These are phyloP conservation scores for Hypomyces perniciosus DNA, from an alignment of 2,329 filamentous ascomycete species.

Conservation along the genomic window DNA sequence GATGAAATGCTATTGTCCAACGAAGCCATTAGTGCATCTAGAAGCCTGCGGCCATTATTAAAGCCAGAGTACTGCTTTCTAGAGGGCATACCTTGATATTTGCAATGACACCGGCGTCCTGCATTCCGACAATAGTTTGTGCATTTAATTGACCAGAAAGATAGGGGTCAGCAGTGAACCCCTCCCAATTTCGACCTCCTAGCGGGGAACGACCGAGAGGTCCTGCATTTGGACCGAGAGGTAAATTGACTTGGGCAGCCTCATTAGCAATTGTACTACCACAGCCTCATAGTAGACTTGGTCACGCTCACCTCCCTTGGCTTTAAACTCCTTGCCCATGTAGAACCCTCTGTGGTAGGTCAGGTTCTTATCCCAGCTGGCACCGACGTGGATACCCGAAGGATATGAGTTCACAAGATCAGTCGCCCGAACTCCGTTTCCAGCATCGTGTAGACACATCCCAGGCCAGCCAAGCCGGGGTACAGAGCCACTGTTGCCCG, in stretches of 20 bases:
- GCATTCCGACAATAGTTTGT: slow-evolving; percentile 69
- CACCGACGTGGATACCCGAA: slow-evolving; percentile 42
- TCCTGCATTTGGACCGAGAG: slow-evolving; percentile 65
- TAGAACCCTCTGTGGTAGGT: slow-evolving; percentile 44
- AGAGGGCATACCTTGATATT: slow-evolving; percentile 50
- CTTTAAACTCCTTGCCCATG: slow-evolving; percentile 53
- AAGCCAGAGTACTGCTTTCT: neutral
- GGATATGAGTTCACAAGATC: slow-evolving; percentile 45
- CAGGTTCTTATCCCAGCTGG: slow-evolving; percentile 49
- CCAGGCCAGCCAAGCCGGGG: slow-evolving; percentile 41
- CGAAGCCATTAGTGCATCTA: neutral
- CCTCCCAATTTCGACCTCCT: slow-evolving; percentile 71
- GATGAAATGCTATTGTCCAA: slow-evolving; percentile 43
- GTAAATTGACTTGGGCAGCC: slow-evolving; percentile 51
- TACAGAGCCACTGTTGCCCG: slow-evolving; percentile 41
- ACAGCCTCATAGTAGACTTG: too few relatives aligned
- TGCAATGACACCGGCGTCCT: slow-evolving; percentile 72
- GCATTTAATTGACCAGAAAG: slow-evolving; percentile 64
- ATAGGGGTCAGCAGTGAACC: slow-evolving; percentile 64
- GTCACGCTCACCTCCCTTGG: slow-evolving; percentile 38
- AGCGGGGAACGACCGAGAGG: slow-evolving; percentile 64
- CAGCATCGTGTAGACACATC: slow-evolving; percentile 45
- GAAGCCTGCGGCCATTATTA: neutral
- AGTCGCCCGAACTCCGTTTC: slow-evolving; percentile 42
- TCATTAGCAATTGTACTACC: slow-evolving; percentile 1